Evolutionary conservation across 345 rosid genomes (phyloP), one percentile per base, ranked within the genome.

Genomic region (Nasturtium officinale): DNA sequence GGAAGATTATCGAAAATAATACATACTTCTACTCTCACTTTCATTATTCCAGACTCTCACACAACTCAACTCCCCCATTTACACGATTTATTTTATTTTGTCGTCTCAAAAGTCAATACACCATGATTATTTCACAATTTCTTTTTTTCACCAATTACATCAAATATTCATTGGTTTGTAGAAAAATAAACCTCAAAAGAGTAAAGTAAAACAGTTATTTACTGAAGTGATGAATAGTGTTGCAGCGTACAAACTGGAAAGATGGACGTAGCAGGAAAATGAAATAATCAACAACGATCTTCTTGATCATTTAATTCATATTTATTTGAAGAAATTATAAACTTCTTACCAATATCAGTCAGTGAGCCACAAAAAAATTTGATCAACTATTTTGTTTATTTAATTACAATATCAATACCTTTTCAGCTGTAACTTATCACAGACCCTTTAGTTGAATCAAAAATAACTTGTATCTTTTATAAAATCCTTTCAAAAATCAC

Each of bases 11-110:
- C 17, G 26, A 62, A 42, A 30, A 52, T 28, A 20, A 50, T 60
- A 35, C 30, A 25, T 12, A 26, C 56, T 59, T 59, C 37, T 21
- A 33, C 38, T 21, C 8, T 59, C 47, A 45, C 51, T 48, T 60
- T 57, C 62, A 16, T 54, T 40, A 54, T 67, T 45, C 64, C 73
- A 51, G 42, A 42, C 72, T 65, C 70, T 33, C 71, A 51, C 71
- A 66, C 65, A 70, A 42, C 63, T 55, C n/a, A n/a, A n/a, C n/a
- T n/a, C n/a, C n/a, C n/a, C 3, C 11, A 7, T 7, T 32, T 8
- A 33, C 38, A 33, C 38, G 3, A 33, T 38, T 12, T 38, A 37
- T 10, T 38, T 38, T 38, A 11, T 38, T 38, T 38, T 38, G 15
- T 38, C 43, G 43, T 37, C 15, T 38, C 43, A 38, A 38, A 10